Evolutionary conservation across 208 protist genomes (phyloP).

Genomic region (Crithidia bombi): DNA sequence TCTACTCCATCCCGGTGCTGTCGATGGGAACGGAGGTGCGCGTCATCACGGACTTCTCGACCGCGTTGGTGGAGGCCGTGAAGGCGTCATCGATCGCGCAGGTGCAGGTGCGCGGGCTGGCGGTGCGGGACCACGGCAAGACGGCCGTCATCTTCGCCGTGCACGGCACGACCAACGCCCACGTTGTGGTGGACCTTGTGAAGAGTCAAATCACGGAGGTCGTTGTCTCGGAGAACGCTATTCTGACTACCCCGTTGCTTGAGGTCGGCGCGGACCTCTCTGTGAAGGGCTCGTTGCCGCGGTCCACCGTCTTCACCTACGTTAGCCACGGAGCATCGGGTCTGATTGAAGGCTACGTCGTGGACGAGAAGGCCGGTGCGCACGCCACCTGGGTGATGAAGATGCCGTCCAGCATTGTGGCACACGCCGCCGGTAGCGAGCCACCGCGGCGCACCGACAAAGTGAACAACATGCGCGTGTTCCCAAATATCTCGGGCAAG

Average conservation of each 20-base stretch:
- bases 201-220: slow-evolving; percentile 15
- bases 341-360: slow-evolving; percentile 61
- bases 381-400: slow-evolving; percentile 61
- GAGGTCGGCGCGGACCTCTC: slow-evolving; percentile 44
- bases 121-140: slow-evolving; percentile 28
- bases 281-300: slow-evolving; percentile 36
- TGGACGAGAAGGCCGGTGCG: slow-evolving; percentile 34
- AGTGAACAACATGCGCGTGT: slow-evolving; percentile 79
- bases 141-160: slow-evolving; percentile 28
- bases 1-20: slow-evolving; percentile 72
- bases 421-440: slow-evolving; percentile 63
- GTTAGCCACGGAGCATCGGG: slow-evolving; percentile 41
- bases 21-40: slow-evolving; percentile 55
- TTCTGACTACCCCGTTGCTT: slow-evolving; percentile 32
- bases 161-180: slow-evolving; percentile 15
- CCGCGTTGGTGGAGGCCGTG: slow-evolving; percentile 40
- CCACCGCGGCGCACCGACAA: slow-evolving; percentile 53
- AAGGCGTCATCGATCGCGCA: slow-evolving; percentile 45
- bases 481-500: slow-evolving; percentile 66
- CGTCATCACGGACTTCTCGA: slow-evolving; percentile 63
- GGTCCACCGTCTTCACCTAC: slow-evolving; percentile 45
- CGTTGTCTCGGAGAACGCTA: slow-evolving; percentile 15
- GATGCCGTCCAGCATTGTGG: slow-evolving; percentile 69
- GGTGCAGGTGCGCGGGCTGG: slow-evolving; percentile 45
- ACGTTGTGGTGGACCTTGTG: slow-evolving; percentile 31